Evolutionary conservation across 306 rosid genomes (phyloP).

Genomic region (Casuarina glauca): DNA sequence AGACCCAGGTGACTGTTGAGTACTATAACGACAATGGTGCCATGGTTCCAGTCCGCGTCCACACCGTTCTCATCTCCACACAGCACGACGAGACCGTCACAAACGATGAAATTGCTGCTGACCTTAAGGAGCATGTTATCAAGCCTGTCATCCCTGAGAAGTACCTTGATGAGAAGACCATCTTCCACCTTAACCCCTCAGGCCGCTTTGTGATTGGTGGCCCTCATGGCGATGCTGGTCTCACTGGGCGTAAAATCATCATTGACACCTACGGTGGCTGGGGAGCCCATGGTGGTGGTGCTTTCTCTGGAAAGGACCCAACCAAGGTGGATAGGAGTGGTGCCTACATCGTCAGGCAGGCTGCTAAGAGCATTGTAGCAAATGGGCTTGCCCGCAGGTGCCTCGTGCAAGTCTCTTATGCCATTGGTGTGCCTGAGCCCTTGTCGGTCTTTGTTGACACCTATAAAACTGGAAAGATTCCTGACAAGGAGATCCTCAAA

Average conservation of each 20-base stretch:
- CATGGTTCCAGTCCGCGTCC: constrained; percentile 94
- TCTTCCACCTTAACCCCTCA: constrained; percentile 99
- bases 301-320: constrained; percentile 99
- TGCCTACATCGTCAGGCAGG: constrained; percentile 94
- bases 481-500: constrained; percentile 88
- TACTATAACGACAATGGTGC: constrained; percentile 90
- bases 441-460: constrained; percentile 80
- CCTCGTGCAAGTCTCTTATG: constrained; percentile 93
- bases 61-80: constrained; percentile 98
- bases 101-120: constrained; percentile 92
- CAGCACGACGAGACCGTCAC: constrained; percentile 98
- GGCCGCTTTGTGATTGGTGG: constrained; percentile 99
- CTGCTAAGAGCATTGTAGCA: constrained; percentile 96
- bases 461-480: constrained; percentile 89
- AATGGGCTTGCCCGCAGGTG: constrained; percentile 93
- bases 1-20: constrained; percentile 97
- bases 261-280: constrained; percentile 98
- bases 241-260: constrained; percentile 96
- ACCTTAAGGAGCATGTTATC: constrained; percentile 93
- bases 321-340: constrained; percentile 99
- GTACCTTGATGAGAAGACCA: constrained; percentile 94
- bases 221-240: constrained; percentile 99
- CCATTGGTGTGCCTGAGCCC: constrained; percentile 98
- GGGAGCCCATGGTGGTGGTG: constrained; percentile 99
- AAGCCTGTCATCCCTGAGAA: constrained; percentile 95